Base-by-base conservation (phyloP, 1,139 yeast genomes). In the Suhomyces anneliseae region DNA sequence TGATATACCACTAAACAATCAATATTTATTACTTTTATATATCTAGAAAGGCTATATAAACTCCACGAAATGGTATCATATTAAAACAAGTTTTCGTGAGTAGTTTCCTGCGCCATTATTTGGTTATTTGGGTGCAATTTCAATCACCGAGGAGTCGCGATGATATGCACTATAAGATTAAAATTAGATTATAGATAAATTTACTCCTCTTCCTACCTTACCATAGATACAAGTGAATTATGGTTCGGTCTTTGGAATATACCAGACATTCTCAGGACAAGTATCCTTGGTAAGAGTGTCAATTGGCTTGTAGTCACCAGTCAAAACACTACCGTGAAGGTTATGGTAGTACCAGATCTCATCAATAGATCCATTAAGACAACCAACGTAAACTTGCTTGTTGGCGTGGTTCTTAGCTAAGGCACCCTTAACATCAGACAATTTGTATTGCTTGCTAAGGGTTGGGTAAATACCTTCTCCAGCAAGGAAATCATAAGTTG, bases 291-390 rank as follows among this genome's bases (percentile, higher is more conserved):
- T 59, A 40, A 64, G 48, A 9, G 63, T 45, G 50, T 67, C 71
- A 41, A 61, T 58, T 12, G 70, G 62, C 52, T 59, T 64, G 53
- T 64, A 69, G 41, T 62, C 64, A 31, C 75, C 75, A 27, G 70
- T 66, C 55, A 70, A 66, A 2, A 69, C 67, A 39, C 60, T 64
- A 2, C 76, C 77, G 47, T 60, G 65, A 42, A 72, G 61, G 50
- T 65, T 58, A 54, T 69, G 66, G 57, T 67, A 71, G 58, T 71
- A 72, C 72, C 73, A 72, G 45, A 72, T 60, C 54, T 72, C 73
- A 47, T 66, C 63, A 39, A 72, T 60, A 40, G 72, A 64, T 15
- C 67, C 68, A 43, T 62, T 57, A 34, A 55, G 50, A 56, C 78
- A 72, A 6, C 73, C 74, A 46, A 72, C 61, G 51, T 64, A 68